phyloP scores from a whole-genome alignment of 2,329 filamentous ascomycete species.

The Aureobasidium zeae region DNA sequence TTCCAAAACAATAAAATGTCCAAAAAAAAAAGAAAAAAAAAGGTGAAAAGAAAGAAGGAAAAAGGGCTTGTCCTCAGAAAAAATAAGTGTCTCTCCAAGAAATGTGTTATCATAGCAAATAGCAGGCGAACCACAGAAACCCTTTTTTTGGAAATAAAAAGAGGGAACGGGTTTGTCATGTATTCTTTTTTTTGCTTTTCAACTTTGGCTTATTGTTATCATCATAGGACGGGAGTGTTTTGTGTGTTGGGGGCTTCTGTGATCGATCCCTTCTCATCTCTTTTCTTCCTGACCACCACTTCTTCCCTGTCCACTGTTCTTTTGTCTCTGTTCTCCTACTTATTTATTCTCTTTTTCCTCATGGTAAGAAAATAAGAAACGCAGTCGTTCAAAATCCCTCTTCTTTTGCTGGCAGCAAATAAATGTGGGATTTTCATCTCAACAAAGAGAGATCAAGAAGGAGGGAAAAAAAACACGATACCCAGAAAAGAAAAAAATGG shows the following conservation, averaged over 20 bases:
- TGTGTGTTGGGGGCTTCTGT: too few relatives aligned
- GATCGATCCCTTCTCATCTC: slow-evolving; percentile 2
- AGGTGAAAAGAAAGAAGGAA: too few relatives aligned
- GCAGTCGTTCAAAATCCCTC: neutral
- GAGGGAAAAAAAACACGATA: neutral
- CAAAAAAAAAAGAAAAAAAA: too few relatives aligned
- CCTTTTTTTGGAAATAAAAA: neutral
- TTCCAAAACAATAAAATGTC: too few relatives aligned
- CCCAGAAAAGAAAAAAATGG: neutral
- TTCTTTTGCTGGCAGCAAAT: neutral
- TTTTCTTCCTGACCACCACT: neutral
- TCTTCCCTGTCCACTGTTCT: too few relatives aligned
- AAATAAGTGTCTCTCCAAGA: slow-evolving; percentile 18
- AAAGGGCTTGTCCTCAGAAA: slow-evolving; percentile 20
- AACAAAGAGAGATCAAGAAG: too few relatives aligned
- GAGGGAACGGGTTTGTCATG: slow-evolving; percentile 15
- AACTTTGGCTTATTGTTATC: slow-evolving; percentile 20
- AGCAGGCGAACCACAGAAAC: slow-evolving; percentile 18
- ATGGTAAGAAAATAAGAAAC: too few relatives aligned
- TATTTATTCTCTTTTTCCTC: too few relatives aligned
- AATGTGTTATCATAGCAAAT: slow-evolving; percentile 20
- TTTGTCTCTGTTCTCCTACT: too few relatives aligned
- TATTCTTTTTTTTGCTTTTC: too few relatives aligned
- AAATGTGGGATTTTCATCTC: too few relatives aligned
- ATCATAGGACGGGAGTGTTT: slow-evolving; percentile 17